Evolutionary conservation across 163 green algal species (phyloP).

Genomic region (Volvox carteri): DNA sequence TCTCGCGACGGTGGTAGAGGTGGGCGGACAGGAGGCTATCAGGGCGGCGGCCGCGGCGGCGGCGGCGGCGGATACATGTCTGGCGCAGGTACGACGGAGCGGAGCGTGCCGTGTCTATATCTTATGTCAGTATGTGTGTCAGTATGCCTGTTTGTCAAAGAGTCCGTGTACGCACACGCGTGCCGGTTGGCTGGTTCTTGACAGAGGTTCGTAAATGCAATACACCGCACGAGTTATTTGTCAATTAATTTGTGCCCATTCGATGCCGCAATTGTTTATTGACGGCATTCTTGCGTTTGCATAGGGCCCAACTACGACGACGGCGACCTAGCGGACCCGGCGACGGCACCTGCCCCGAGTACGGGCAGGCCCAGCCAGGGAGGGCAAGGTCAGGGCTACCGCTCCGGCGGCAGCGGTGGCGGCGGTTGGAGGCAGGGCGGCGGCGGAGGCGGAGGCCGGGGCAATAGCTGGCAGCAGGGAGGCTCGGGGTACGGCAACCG

Average conservation of each 20-base stretch:
- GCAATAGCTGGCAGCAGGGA: constrained; percentile 17
- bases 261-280: no score
- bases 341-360: neutral
- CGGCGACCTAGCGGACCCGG: neutral
- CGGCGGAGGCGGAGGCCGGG: neutral
- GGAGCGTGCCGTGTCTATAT: no score
- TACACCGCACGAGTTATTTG: no score
- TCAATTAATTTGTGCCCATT: no score
- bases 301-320: constrained; percentile 41
- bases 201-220: no score
- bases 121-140: no score
- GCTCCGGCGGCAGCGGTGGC: neutral
- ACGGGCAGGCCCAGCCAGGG: neutral
- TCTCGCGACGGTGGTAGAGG: neutral
- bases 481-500: constrained; percentile 31
- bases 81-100: neutral
- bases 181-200: no score
- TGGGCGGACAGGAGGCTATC: neutral
- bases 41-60: neutral
- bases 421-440: neutral
- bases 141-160: no score
- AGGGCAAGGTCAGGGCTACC: constrained; percentile 10
- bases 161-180: no score
- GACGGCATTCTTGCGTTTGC: no score
- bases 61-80: constrained; percentile 29